Evolutionary conservation across 352 stramenopile genomes (phyloP), one percentile per base, ranked within the genome.

Genomic region (Achlya hypogyna): DNA sequence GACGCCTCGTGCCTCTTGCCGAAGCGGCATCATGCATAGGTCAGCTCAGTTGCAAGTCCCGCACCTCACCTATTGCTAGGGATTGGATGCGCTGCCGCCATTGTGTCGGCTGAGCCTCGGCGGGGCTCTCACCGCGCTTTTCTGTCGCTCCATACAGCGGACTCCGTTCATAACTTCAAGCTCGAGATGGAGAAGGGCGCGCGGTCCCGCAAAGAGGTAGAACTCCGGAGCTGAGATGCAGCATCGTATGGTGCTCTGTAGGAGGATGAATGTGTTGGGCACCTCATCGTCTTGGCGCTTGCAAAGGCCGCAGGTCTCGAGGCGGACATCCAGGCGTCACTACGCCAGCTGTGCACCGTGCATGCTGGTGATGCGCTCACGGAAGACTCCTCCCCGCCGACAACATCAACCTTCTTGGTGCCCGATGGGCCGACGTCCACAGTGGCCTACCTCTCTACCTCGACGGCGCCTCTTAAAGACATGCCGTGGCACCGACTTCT

Each of bases 221-320:
- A 0, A 9, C 6, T 22, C 3, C 32, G 2, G 20, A 18, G 8
- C 28, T 2, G 12, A 0, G 16, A 29, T 49, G 51, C 31, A 42
- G 31, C 42, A 22, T 31, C 27, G 12, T 40, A 27, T 27, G n/a
- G 62, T 4, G 49, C 5, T 29, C 53, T 40, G 53, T 81, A 91
- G 49, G 79, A 93, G 74, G 82, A 91, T 45, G 65, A 76, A n/a
- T 79, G 87, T 20, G 82, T 89, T 65, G 77, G 79, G 63, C 72
- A 75, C 12, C 87, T 81, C 73, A 71, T 91, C 43, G 79, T 93
- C 38, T 88, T 89, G 71, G 45, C 86, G 25, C 60, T 92, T 5
- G 76, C 77, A 2, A 81, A 85, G 34, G 54, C 77, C 16, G 71
- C 74, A 0, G 53, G 74, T 22, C 75, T 78, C 0, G 79, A 84